Conservation (phyloP, 345 rosid species). For the Populus alba region DNA sequence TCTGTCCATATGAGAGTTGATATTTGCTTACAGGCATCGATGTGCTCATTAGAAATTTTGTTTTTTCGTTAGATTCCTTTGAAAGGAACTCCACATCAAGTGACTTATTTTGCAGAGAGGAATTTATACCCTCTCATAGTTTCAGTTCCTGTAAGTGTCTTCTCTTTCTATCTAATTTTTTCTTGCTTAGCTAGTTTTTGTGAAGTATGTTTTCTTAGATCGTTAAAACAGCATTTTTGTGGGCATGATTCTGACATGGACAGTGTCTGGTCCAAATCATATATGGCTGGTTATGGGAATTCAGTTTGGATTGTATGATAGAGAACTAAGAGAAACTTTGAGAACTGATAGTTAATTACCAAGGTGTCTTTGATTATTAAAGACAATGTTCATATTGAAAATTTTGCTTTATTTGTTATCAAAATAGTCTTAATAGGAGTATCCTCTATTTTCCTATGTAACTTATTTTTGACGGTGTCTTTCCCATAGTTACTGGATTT, state of each 20-base stretch:
- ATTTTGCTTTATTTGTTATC: too few relatives aligned
- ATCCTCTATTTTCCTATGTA: too few relatives aligned
- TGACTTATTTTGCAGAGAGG: slow-evolving; percentile 84
- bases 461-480: too few relatives aligned
- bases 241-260: background rate
- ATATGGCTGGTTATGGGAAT: background rate
- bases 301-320: background rate
- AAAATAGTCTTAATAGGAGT: too few relatives aligned
- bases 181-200: background rate
- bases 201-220: background rate
- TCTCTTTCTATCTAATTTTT: background rate
- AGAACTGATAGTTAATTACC: too few relatives aligned
- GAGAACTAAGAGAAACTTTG: background rate
- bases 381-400: too few relatives aligned
- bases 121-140: slow-evolving; percentile 85
- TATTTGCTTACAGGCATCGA: background rate
- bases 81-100: slow-evolving; percentile 98
- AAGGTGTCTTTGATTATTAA: too few relatives aligned
- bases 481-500: too few relatives aligned
- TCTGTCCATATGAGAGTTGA: background rate
- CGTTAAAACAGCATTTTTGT: background rate
- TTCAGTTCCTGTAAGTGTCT: slow-evolving; percentile 72
- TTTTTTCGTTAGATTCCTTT: slow-evolving; percentile 64
- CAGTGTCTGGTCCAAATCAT: background rate
- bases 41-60: slow-evolving; percentile 18